Conservation (phyloP, 1,284 basidiomycete genomes). For the Ganoderma resinaceum region DNA sequence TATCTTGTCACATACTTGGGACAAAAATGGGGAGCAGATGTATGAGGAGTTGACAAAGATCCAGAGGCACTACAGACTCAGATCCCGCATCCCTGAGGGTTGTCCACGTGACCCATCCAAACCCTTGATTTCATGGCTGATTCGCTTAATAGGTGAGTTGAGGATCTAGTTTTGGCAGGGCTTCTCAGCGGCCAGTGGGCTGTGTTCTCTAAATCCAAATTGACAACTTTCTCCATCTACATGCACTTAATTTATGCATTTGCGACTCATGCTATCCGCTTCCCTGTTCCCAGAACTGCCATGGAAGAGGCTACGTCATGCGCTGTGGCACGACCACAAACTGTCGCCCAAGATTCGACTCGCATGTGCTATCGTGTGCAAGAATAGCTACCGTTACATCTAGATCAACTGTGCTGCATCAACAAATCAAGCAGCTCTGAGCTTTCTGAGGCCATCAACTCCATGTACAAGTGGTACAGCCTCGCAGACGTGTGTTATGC, state of each 20-base stretch:
- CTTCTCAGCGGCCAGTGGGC: too few species aligned
- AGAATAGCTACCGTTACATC: not conserved
- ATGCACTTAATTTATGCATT: too few species aligned
- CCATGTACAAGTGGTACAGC: conserved; percentile 1
- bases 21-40: not conserved
- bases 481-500: not conserved
- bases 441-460: conserved; percentile 19
- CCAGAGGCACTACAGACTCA: not conserved
- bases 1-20: not conserved
- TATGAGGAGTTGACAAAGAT: not conserved
- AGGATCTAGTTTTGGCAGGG: too few species aligned
- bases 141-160: not conserved
- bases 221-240: too few species aligned
- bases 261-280: too few species aligned
- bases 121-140: not conserved
- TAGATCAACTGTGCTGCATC: conserved; percentile 22
- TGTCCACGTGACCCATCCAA: not conserved
- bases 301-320: not conserved
- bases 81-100: too few species aligned
- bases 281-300: too few species aligned
- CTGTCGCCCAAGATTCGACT: not conserved
- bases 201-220: too few species aligned
- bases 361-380: not conserved
- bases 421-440: conserved; percentile 9
- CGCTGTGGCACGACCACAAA: not conserved